phyloP scores from a whole-genome alignment of 257 asterid species.

The Solanum virginianum region DNA sequence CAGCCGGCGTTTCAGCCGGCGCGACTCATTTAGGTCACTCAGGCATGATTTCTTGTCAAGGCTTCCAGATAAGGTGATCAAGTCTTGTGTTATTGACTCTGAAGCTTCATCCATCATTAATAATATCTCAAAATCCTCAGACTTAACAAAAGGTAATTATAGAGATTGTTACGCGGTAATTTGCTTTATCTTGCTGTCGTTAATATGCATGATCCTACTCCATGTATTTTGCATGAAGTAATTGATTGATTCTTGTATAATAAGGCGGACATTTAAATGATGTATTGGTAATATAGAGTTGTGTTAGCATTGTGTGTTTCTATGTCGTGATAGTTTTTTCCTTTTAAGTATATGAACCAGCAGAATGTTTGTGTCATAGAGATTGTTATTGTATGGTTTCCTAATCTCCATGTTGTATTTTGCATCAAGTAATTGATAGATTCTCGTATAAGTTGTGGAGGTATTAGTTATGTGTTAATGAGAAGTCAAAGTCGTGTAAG shows the following conservation, averaged over 20 bases:
- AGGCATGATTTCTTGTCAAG: constrained; percentile 42
- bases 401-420: not conserved
- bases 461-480: not conserved
- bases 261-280: not conserved
- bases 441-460: not conserved
- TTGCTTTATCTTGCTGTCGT: not conserved
- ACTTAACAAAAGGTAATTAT: constrained; percentile 40
- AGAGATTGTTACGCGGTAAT: not conserved
- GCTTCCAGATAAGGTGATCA: constrained; percentile 55
- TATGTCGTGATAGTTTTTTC: not conserved
- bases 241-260: not conserved
- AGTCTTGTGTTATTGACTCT: constrained; percentile 39
- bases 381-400: not conserved
- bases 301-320: not conserved
- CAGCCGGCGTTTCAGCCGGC: constrained; percentile 38
- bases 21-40: constrained; percentile 57
- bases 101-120: constrained; percentile 6
- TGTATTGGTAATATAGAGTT: not conserved
- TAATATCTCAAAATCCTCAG: constrained; percentile 36
- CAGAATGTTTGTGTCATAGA: not conserved
- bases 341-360: not conserved
- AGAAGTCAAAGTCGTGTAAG: not conserved
- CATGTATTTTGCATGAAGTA: not conserved
- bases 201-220: not conserved
- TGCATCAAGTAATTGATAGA: not conserved